phyloP scores from a whole-genome alignment of 257 asterid species.

The Plectranthus barbatus region DNA sequence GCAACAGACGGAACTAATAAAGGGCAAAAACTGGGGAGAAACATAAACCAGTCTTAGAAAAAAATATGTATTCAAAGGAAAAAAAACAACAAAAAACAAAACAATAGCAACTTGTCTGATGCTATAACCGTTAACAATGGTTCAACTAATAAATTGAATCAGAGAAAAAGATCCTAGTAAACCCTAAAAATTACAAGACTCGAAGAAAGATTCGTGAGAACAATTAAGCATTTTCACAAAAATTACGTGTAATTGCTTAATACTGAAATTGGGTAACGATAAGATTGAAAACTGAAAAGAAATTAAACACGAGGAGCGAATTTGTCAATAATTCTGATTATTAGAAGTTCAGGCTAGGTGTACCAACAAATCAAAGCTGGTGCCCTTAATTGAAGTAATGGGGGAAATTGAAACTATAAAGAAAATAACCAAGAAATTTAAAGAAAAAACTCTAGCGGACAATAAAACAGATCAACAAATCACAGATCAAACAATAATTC shows the following conservation, averaged over 20 bases:
- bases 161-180: no score
- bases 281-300: neutral
- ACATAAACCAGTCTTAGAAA: no score
- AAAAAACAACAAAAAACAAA: no score
- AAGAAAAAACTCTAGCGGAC: neutral
- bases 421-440: neutral
- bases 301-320: neutral
- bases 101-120: no score
- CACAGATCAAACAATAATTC: neutral
- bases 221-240: neutral
- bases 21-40: no score
- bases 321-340: no score
- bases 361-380: neutral
- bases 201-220: no score
- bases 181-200: no score
- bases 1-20: no score
- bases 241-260: neutral
- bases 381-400: neutral
- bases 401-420: neutral
- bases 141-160: no score
- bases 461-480: neutral
- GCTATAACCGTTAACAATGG: no score
- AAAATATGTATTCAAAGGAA: no score
- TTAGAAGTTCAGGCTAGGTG: neutral
- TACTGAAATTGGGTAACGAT: neutral